Conservation (phyloP, 169 alveolate species). For the Eimeria falciformis region DNA sequence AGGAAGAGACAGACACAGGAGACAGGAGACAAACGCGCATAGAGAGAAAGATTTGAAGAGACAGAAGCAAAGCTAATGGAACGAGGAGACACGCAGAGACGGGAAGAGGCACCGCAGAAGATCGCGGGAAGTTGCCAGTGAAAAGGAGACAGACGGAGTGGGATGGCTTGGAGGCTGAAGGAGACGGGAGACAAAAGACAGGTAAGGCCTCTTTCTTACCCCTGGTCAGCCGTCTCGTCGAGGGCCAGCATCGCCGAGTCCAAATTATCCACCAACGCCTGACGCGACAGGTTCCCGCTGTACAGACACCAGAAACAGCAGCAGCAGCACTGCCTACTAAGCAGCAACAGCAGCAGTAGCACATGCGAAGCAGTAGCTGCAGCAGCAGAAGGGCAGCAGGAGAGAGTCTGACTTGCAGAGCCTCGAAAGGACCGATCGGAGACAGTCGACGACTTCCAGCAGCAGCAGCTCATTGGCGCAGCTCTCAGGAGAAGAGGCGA, state of each 20-base stretch:
- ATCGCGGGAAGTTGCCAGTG: background rate
- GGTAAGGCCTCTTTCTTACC: background rate
- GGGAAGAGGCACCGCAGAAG: background rate
- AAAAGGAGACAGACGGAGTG: background rate
- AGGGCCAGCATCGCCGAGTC: conserved; percentile 6
- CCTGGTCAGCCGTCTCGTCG: conserved; percentile 13
- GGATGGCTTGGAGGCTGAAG: background rate
- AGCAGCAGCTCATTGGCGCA: conserved; percentile 28
- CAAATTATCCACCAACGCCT: conserved; percentile 19
- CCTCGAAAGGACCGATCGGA: background rate
- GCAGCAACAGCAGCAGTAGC: background rate
- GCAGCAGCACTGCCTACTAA: background rate
- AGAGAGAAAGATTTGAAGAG: background rate
- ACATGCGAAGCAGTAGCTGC: background rate
- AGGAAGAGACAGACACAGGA: background rate
- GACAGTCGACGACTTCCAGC: conserved; percentile 9
- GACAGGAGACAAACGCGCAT: background rate
- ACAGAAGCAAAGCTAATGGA: background rate
- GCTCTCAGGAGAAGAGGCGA: background rate
- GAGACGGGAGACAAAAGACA: background rate
- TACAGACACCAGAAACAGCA: background rate
- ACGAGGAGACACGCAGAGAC: background rate
- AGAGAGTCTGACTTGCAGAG: background rate
- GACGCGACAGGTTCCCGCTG: background rate
- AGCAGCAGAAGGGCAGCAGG: background rate